Base-by-base conservation (phyloP, 106 monocot genomes). In the Xerophyta viscosa region DNA sequence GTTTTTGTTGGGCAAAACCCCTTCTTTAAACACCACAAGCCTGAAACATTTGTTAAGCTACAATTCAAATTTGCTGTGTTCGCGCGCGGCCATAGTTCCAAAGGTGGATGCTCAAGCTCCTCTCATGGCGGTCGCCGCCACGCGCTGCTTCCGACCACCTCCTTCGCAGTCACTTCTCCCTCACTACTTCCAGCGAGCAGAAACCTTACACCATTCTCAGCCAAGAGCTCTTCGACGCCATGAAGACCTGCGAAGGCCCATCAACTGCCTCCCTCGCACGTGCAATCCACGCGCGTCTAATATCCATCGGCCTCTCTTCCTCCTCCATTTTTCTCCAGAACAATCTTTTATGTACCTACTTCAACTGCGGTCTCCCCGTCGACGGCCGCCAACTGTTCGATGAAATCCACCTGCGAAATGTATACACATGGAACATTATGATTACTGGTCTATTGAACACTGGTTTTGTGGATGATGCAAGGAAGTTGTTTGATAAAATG, bases 271-370 rank as follows among this genome's bases (percentile, higher is more conserved):
- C 60, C 25, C 43, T 52, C 1, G 71, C 76, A 9, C 64, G 76
- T 24, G 72, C 42, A 29, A 68, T 77, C 67, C 80, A 86, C 37
- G 77, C 81, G 12, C 61, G 52, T 36, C 52, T 81, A 46, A 29
- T 87, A 71, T 25, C 61, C 43, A 37, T 41, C 2, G 81, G 81
- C 53, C 54, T 77, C 29, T 27, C 29, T 14, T 69, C 84, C 36
- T 77, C 80, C 27, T 77, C 80, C 27, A 56, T 72, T 48, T 88
- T 81, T 62, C 75, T 94, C 27, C 80, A 71, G 53, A 94, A 88
- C 66, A 73, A 77, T 26, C 74, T 88, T 25, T 27, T 93, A 24
- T 45, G 67, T 27, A 25, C 61, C 6, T 93, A 93, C 75, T 39
- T 81, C 68, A 33, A 24, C 15, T 69, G 74, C 48, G 67, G 67